Evolutionary conservation across 257 asterid species (phyloP).

Genomic region (Solanum corneliomulleri): DNA sequence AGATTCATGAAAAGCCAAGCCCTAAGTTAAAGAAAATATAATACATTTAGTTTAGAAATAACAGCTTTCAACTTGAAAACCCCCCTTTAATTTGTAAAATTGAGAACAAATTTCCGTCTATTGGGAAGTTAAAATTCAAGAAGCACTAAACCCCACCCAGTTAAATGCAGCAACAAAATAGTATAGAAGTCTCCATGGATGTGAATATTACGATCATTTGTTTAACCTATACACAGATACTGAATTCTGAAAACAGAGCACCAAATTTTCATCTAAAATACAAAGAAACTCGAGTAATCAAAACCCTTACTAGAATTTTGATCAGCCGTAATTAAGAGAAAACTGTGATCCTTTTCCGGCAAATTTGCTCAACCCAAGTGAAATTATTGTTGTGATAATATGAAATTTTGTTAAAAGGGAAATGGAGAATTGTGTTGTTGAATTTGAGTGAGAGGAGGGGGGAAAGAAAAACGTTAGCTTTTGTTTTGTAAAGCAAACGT

Average conservation of each 20-base stretch:
- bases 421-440: not conserved
- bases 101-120: not conserved
- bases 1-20: not conserved
- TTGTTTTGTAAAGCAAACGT: not conserved
- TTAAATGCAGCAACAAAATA: not conserved
- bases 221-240: not conserved
- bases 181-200: not conserved
- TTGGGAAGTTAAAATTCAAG: not conserved
- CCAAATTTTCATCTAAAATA: not conserved
- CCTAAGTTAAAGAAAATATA: not conserved
- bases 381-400: not conserved
- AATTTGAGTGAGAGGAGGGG: not conserved
- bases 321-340: not conserved
- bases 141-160: not conserved
- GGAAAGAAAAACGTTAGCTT: not conserved
- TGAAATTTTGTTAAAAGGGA: not conserved
- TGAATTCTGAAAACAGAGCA: not conserved
- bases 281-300: not conserved
- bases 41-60: not conserved
- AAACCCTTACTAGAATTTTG: not conserved
- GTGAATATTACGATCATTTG: not conserved
- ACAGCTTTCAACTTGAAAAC: not conserved
- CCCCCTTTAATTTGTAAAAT: not conserved
- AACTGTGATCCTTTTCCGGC: not conserved
- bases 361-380: not conserved